Evolutionary conservation across 2,329 filamentous ascomycete genomes (phyloP).

Genomic region (Aureobasidium musti): DNA sequence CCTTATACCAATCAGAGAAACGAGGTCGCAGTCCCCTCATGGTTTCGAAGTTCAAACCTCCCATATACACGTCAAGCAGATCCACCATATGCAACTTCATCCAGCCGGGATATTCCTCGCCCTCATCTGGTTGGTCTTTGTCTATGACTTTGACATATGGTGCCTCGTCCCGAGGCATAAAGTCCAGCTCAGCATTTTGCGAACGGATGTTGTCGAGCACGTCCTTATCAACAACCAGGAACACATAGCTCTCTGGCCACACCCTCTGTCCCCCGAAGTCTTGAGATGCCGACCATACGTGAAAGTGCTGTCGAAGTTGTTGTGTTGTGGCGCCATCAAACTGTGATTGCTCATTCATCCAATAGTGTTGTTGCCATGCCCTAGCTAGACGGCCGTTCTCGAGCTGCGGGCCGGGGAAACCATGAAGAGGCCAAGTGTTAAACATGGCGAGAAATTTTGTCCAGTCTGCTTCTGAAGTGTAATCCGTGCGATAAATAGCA

Average conservation of each 20-base stretch:
- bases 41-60: background rate
- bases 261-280: no score
- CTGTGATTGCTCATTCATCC: background rate
- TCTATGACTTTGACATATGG: background rate
- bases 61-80: background rate
- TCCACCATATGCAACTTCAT: background rate
- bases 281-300: no score
- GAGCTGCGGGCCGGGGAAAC: background rate
- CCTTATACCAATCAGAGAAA: background rate
- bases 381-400: background rate
- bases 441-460: background rate
- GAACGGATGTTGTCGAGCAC: background rate
- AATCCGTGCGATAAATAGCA: background rate
- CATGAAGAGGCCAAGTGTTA: background rate
- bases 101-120: background rate
- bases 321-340: background rate
- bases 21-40: slow-evolving; percentile 3
- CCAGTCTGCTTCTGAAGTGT: background rate
- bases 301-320: no score
- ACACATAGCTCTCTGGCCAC: background rate
- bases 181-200: background rate
- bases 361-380: background rate
- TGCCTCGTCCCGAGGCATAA: background rate
- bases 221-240: background rate
- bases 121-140: background rate